Percentiles rank a stretch among this genome's conserved stretches.
These are phyloP conservation scores for Lobosporangium transversale DNA, from an alignment of 192 early-diverging fungal species.

Conservation along the genomic window DNA sequence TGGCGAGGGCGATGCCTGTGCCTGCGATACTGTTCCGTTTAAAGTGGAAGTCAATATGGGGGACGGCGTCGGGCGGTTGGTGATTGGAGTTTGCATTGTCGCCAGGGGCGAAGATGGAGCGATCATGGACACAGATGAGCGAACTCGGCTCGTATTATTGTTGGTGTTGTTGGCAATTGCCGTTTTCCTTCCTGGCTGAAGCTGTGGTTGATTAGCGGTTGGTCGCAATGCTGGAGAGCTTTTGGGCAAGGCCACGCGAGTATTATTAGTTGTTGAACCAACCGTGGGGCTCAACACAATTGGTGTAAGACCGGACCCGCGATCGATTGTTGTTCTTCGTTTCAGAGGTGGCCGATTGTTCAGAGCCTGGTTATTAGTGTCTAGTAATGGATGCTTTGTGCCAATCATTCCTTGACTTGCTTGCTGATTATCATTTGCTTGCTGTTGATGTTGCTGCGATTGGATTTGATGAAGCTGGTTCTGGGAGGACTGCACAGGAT, in stretches of 20 bases:
- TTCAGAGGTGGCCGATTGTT: conserved; percentile 33
- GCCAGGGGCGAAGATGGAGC: conserved; percentile 17
- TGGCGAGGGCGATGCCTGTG: conserved; percentile 38
- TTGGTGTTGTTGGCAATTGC: too few relatives aligned
- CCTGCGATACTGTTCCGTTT: not conserved
- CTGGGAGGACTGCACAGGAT: not conserved
- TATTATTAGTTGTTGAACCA: not conserved
- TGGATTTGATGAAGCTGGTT: conserved; percentile 18
- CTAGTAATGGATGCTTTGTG: conserved; percentile 21
- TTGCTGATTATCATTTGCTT: conserved; percentile 1
- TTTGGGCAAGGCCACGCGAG: conserved; percentile 17
- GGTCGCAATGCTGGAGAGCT: conserved; percentile 26
- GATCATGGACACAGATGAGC: not conserved
- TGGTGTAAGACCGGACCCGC: not conserved
- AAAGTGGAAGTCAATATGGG: conserved; percentile 32
- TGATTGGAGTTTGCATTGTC: conserved; percentile 10
- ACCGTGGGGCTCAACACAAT: not conserved
- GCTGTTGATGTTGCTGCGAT: conserved; percentile 21
- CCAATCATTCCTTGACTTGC: conserved; percentile 9
- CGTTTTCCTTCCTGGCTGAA: conserved; percentile 13
- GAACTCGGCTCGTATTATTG: conserved; percentile 1
- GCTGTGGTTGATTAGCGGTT: not conserved
- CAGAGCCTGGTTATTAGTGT: conserved; percentile 3
- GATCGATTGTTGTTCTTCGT: conserved; percentile 31
- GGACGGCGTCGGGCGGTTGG: conserved; percentile 10